Evolutionary conservation across 192 early-diverging fungal species (phyloP).

Genomic region (Gaertneriomyces sp.): DNA sequence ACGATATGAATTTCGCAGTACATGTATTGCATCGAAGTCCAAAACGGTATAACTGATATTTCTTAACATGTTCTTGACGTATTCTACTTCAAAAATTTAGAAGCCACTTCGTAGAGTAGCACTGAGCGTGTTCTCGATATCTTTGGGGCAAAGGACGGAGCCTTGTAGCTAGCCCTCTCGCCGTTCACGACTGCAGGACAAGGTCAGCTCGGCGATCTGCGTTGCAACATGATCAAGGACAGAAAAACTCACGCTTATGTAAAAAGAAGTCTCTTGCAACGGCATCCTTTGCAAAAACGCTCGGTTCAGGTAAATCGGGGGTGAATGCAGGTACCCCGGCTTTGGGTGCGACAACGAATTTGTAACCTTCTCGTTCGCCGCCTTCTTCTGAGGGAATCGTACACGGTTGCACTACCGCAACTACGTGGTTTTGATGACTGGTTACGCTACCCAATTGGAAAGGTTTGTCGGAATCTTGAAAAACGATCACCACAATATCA

Average conservation of each 20-base stretch:
- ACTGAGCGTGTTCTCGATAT: slow-evolving; percentile 58
- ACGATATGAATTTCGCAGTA: too few relatives aligned
- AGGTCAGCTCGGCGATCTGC: background rate
- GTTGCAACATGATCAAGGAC: background rate
- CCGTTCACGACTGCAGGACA: slow-evolving; percentile 56
- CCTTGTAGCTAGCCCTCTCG: slow-evolving; percentile 64
- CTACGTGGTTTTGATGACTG: slow-evolving; percentile 56
- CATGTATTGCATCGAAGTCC: too few relatives aligned
- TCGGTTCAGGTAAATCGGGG: slow-evolving; percentile 57
- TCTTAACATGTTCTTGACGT: too few relatives aligned
- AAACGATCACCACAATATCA: slow-evolving; percentile 64
- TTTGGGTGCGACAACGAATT: slow-evolving; percentile 46
- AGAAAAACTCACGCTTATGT: slow-evolving; percentile 47
- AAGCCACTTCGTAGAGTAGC: slow-evolving; percentile 59
- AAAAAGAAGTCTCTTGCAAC: slow-evolving; percentile 63
- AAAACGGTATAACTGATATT: too few relatives aligned
- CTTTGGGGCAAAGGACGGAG: slow-evolving; percentile 63
- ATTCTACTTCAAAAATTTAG: slow-evolving; percentile 38
- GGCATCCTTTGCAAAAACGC: slow-evolving; percentile 50
- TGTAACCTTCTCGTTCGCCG: slow-evolving; percentile 42
- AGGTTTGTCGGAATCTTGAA: slow-evolving; percentile 44
- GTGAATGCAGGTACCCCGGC: slow-evolving; percentile 60
- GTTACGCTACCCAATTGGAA: slow-evolving; percentile 49
- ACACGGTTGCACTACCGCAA: slow-evolving; percentile 53
- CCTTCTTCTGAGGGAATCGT: too few relatives aligned